Evolutionary conservation across 2,329 filamentous ascomycete species (phyloP).

Genomic region (Fusarium sp.): DNA sequence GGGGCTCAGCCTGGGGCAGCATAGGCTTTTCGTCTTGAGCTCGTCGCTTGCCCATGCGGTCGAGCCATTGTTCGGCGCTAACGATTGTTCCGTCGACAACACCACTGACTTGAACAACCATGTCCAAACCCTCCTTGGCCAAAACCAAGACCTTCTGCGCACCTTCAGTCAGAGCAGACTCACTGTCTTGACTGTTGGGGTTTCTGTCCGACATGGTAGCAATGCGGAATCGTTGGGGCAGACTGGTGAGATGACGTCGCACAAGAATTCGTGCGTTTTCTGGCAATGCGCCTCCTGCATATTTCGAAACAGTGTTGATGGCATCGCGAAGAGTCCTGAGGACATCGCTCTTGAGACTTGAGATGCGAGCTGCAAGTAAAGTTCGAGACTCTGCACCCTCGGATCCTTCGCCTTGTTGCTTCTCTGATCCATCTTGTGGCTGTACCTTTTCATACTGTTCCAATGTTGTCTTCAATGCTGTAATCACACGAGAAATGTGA

Average conservation of each 20-base stretch:
- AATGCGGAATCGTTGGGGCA: conserved; percentile 84
- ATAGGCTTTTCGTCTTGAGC: conserved; percentile 45
- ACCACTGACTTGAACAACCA: conserved; percentile 90
- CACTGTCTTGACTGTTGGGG: conserved; percentile 49
- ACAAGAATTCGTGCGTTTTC: conserved; percentile 89
- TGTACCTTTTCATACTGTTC: conserved; percentile 77
- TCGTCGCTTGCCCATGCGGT: conserved; percentile 69
- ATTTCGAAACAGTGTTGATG: conserved; percentile 86
- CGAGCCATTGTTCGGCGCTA: conserved; percentile 92
- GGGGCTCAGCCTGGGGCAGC: conserved; percentile 36
- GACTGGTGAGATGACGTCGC: conserved; percentile 81
- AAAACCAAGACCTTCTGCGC: conserved; percentile 86
- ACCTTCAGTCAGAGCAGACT: conserved; percentile 58
- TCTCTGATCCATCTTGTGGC: conserved; percentile 25
- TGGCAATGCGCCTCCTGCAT: conserved; percentile 89
- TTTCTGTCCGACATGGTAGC: conserved; percentile 65
- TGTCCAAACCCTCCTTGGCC: conserved; percentile 90
- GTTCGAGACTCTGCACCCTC: conserved; percentile 43
- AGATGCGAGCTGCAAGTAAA: conserved; percentile 71
- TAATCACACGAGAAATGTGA: conserved; percentile 80
- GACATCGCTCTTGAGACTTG: conserved; percentile 74
- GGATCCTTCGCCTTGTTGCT: conserved; percentile 8
- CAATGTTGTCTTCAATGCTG: conserved; percentile 77
- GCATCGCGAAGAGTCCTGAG: conserved; percentile 84
- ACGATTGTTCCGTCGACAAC: conserved; percentile 90